Percentiles rank a stretch among this genome's conserved stretches.
Evolutionary conservation across 306 rosid genomes (phyloP).

Genomic region (Prunus armeniaca): DNA sequence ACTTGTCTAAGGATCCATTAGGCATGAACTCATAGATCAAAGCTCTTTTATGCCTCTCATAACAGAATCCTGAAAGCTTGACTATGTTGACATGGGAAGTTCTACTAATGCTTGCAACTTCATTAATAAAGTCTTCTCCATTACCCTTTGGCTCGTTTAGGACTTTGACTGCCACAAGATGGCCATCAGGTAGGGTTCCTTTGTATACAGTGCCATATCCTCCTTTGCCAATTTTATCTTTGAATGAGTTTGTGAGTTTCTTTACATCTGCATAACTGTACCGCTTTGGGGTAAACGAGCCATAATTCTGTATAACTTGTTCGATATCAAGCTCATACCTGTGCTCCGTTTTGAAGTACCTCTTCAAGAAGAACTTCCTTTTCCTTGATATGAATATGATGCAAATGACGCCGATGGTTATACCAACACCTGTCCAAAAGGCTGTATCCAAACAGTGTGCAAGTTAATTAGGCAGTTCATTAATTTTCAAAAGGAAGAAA

Average conservation of each 20-base stretch:
- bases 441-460: background rate
- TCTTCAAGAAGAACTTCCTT: background rate
- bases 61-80: too few relatives aligned
- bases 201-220: constrained; percentile 35
- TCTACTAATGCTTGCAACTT: background rate
- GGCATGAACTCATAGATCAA: constrained; percentile 20
- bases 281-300: constrained; percentile 14
- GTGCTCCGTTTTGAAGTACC: too few relatives aligned
- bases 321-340: background rate
- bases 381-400: background rate
- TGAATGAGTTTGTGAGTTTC: constrained; percentile 33
- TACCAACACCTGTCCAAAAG: background rate
- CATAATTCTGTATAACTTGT: background rate
- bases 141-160: constrained; percentile 16
- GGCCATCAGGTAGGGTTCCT: constrained; percentile 16
- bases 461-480: too few relatives aligned
- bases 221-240: constrained; percentile 30
- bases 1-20: constrained; percentile 32
- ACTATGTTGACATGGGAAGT: constrained; percentile 17
- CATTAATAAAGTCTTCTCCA: constrained; percentile 19
- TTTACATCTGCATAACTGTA: constrained; percentile 23
- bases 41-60: constrained; percentile 24
- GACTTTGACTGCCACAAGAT: constrained; percentile 36
- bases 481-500: too few relatives aligned
- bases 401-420: background rate